Base-by-base conservation (phyloP, 257 asterid genomes). In the Nemophila menziesii region DNA sequence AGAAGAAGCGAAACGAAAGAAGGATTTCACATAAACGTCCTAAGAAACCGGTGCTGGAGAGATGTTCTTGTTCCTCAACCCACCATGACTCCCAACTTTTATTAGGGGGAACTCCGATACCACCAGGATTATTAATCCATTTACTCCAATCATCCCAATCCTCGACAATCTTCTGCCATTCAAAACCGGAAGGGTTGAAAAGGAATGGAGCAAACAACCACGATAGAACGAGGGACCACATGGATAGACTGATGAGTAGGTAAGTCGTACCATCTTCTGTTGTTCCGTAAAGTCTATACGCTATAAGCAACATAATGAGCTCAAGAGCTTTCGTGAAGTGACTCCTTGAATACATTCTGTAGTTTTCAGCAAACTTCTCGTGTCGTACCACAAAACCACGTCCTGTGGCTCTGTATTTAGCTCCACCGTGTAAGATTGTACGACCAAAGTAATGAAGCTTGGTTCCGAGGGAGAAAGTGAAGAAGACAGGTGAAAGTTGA, bases 71-170 rank as follows among this genome's bases (percentile, higher is more conserved):
- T 71, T 87, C 97, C 65, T 83, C 95, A 5, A 71, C 70, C 97
- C 97, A 87, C 97, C 97, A 87, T 1, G 97, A 87, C 54, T 87
- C 97, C 97, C 97, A 87, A 53, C 97, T 87, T 77, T 87, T 83
- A 56, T 60, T 62, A 21, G 93, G 81, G 0, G 93, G 93, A 34
- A 87, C 87, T 24, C 97, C 97, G 17, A 87, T 75, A 21, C 97
- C 95, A 36, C 97, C 97, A 8, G 59, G 60, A 48, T 63, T 75
- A 23, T 60, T 63, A 53, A 87, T 80, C 97, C 97, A 87, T 75
- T 80, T 87, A 20, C 63, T 57, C 97, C 97, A 87, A 46, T 87
- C 97, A 4, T 83, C 95, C 55, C 75, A 75, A 65, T 87, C 97
- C 16, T 87, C 97, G 51, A 87, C 95, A 49, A 80, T 87, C 83